Evolutionary conservation across 495 filamentous ascomycete genomes (phyloP).

Genomic region (Durotheca rogersii): DNA sequence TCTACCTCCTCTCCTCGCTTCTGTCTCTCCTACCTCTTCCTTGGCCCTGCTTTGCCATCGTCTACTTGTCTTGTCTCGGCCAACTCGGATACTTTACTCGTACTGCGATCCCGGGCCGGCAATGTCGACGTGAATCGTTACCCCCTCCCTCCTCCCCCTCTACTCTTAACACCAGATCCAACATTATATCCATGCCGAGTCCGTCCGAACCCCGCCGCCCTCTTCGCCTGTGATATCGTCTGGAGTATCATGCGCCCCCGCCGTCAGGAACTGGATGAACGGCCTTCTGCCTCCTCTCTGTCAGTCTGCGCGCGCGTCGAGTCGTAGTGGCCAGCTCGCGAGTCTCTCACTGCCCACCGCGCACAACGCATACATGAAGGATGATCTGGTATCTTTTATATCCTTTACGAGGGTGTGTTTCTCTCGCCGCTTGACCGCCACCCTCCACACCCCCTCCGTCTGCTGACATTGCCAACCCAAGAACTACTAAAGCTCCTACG

Average conservation of each 20-base stretch:
- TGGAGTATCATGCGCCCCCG: conserved; percentile 31
- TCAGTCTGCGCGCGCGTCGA: conserved; percentile 16
- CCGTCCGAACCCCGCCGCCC: background rate
- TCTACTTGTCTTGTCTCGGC: background rate
- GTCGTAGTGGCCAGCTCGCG: conserved; percentile 24
- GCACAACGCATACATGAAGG: conserved; percentile 24
- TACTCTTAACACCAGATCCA: too few species aligned
- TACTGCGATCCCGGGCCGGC: conserved; percentile 5
- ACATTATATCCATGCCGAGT: conserved; percentile 1
- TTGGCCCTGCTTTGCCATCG: conserved; percentile 1
- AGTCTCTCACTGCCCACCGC: conserved; percentile 16
- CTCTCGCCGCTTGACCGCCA: conserved; percentile 8
- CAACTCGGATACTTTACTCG: background rate
- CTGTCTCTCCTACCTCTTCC: conserved; percentile 3
- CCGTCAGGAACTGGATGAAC: conserved; percentile 25
- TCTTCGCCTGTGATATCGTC: conserved; percentile 10
- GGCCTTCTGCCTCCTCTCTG: conserved; percentile 29
- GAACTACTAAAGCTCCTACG: conserved; percentile 63
- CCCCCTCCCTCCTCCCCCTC: background rate
- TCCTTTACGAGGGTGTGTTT: conserved; percentile 60
- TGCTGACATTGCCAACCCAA: conserved; percentile 35
- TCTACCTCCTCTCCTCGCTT: conserved; percentile 20
- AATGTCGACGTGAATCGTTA: conserved; percentile 13
- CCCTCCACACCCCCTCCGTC: conserved; percentile 3
- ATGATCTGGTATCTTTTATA: conserved; percentile 67